These are phyloP conservation scores for Pleurotus djamor DNA, from an alignment of 768 basidiomycete genomes.

Conservation along the genomic window DNA sequence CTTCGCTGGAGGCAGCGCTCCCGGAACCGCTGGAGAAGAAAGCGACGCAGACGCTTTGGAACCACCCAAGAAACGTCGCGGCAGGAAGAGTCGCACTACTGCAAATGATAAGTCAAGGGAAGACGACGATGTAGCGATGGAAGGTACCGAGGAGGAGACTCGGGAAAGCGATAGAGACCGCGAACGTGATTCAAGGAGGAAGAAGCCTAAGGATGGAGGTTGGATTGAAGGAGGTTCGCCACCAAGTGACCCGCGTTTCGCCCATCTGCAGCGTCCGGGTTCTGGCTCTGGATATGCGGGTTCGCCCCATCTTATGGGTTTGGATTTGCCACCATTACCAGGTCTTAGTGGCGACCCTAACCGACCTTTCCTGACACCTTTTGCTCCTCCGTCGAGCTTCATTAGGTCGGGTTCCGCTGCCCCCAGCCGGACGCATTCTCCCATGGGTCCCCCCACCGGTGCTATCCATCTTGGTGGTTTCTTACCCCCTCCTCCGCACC, in stretches of 20 bases:
- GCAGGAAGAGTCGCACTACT: conserved; percentile 30
- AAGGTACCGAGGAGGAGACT: conserved; percentile 29
- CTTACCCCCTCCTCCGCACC: conserved; percentile 35
- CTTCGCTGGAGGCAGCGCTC: conserved; percentile 29
- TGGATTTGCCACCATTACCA: conserved; percentile 61
- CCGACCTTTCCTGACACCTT: conserved; percentile 7
- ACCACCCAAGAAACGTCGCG: conserved; percentile 60
- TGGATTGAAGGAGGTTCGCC: conserved; percentile 6
- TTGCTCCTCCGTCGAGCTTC: conserved; percentile 49
- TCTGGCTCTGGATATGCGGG: conserved; percentile 6
- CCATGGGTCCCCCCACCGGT: conserved; percentile 45
- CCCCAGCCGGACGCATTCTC: conserved; percentile 74
- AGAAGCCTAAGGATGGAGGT: conserved; percentile 3
- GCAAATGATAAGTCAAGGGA: conserved; percentile 17
- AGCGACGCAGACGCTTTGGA: conserved; percentile 39
- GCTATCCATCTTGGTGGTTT: conserved; percentile 31
- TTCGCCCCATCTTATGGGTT: conserved; percentile 30
- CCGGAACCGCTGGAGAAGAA: conserved; percentile 28
- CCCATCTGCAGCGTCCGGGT: conserved; percentile 9
- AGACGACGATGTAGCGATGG: conserved; percentile 50
- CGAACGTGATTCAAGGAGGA: conserved; percentile 5
- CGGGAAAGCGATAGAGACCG: conserved; percentile 17
- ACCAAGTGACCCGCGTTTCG: conserved; percentile 1
- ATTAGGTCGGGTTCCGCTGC: conserved; percentile 63
- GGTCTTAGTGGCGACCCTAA: conserved; percentile 23